These are phyloP conservation scores for Scheffersomyces insectosa DNA, from an alignment of 1,139 yeast genomes.

Conservation along the genomic window DNA sequence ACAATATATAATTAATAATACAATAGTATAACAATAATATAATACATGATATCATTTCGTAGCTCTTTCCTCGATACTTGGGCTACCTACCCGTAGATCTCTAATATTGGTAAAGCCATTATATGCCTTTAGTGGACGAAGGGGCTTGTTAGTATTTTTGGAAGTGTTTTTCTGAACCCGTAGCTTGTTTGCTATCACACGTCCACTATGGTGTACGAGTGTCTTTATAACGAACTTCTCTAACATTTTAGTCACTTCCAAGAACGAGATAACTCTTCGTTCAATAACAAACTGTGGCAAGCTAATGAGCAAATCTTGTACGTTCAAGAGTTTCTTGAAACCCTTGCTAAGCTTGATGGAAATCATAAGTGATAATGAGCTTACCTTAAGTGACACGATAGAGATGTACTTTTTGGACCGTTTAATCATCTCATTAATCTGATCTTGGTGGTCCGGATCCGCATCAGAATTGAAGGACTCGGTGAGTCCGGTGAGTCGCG, in stretches of 20 bases:
- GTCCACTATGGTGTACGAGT: slow-evolving; percentile 58
- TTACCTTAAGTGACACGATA: slow-evolving; percentile 49
- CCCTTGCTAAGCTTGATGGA: slow-evolving; percentile 62
- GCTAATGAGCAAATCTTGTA: slow-evolving; percentile 54
- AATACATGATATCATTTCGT: background rate
- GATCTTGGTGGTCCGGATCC: slow-evolving; percentile 32
- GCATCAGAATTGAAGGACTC: background rate
- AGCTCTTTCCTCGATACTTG: background rate
- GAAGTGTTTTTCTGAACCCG: slow-evolving; percentile 21
- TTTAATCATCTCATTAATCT: slow-evolving; percentile 55
- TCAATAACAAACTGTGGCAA: slow-evolving; percentile 54
- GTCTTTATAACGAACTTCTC: slow-evolving; percentile 54
- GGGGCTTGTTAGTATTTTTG: slow-evolving; percentile 15
- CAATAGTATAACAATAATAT: background rate
- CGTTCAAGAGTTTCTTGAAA: slow-evolving; percentile 57
- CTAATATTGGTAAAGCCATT: slow-evolving; percentile 24
- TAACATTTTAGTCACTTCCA: slow-evolving; percentile 54
- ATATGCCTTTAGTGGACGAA: slow-evolving; percentile 29
- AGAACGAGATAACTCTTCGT: slow-evolving; percentile 51
- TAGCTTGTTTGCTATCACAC: slow-evolving; percentile 57
- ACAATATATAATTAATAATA: slow-evolving; percentile 6
- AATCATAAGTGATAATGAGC: slow-evolving; percentile 50
- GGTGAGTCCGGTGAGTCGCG: background rate
- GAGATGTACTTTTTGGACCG: slow-evolving; percentile 61
- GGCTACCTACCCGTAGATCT: slow-evolving; percentile 12